Evolutionary conservation across 495 filamentous ascomycete species (phyloP).

Genomic region (Trichoderma gamsii): DNA sequence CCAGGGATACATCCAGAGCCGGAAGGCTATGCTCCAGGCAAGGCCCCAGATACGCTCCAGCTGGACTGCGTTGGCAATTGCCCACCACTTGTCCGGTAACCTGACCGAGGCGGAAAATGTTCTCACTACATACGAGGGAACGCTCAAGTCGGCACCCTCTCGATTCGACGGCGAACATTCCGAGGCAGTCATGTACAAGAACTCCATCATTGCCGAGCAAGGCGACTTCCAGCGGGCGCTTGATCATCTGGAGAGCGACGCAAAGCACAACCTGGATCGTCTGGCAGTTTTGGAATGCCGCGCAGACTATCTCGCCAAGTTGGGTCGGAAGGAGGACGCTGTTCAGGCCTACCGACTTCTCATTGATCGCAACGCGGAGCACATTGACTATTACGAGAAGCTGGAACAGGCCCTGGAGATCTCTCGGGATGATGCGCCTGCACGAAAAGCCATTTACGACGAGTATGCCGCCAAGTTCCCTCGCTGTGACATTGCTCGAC

Average conservation of each 20-base stretch:
- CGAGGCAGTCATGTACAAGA: conserved; percentile 95
- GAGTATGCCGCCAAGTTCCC: conserved; percentile 75
- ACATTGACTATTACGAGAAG: conserved; percentile 75
- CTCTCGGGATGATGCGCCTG: conserved; percentile 51
- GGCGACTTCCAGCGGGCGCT: conserved; percentile 75
- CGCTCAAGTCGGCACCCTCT: conserved; percentile 67
- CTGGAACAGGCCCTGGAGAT: conserved; percentile 65
- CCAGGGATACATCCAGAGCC: conserved; percentile 82
- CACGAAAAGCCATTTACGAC: conserved; percentile 66
- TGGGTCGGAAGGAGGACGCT: conserved; percentile 75
- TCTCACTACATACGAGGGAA: conserved; percentile 85
- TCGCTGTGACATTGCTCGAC: conserved; percentile 74
- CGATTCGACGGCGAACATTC: conserved; percentile 82
- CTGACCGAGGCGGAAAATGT: conserved; percentile 83
- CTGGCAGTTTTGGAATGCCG: conserved; percentile 84
- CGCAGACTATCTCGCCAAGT: conserved; percentile 74
- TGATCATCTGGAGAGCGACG: conserved; percentile 74
- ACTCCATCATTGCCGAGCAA: conserved; percentile 82
- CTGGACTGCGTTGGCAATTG: conserved; percentile 93
- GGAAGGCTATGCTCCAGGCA: conserved; percentile 75
- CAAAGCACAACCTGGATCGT: conserved; percentile 73
- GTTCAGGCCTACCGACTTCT: conserved; percentile 72
- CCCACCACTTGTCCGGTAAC: conserved; percentile 82
- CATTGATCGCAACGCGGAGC: conserved; percentile 81
- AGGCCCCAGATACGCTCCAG: conserved; percentile 76